A percentile compares a stretch with the other conserved stretches of the same genome.
phyloP scores from a whole-genome alignment of 208 protist genomes.

The Zelonia costaricensis region DNA sequence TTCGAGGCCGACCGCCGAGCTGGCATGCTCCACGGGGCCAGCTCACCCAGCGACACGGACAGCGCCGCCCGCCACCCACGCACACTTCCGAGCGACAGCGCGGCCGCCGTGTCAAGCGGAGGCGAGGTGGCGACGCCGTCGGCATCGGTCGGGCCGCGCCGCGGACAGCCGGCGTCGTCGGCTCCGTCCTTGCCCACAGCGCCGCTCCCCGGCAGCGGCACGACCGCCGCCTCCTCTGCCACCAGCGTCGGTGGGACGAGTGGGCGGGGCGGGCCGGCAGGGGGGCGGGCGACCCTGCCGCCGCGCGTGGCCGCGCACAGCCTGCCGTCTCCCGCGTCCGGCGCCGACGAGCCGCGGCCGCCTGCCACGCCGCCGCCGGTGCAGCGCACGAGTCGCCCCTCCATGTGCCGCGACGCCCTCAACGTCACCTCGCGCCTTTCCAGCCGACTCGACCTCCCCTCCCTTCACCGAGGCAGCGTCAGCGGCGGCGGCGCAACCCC shows the following conservation, averaged over 20 bases:
- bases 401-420: constrained; percentile 12
- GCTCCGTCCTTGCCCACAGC: neutral
- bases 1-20: constrained; percentile 3
- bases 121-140: neutral
- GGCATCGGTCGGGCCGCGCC: too few relatives aligned
- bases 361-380: neutral
- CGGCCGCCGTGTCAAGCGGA: neutral
- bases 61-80: neutral
- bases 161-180: too few relatives aligned
- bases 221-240: too few relatives aligned
- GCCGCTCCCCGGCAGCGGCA: neutral
- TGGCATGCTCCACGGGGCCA: neutral
- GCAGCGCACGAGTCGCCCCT: constrained; percentile 2
- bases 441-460: constrained; percentile 5
- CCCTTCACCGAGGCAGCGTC: neutral
- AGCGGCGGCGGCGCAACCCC: neutral
- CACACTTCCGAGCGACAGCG: neutral
- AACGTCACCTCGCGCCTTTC: constrained; percentile 14
- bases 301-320: too few relatives aligned
- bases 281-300: too few relatives aligned
- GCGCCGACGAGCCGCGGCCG: neutral
- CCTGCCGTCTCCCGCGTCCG: too few relatives aligned
- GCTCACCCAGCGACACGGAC: too few relatives aligned
- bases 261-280: too few relatives aligned
- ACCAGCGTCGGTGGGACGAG: too few relatives aligned